These are phyloP conservation scores for Santalum album DNA, from an alignment of 164 flowering plant genomes.

Conservation along the genomic window DNA sequence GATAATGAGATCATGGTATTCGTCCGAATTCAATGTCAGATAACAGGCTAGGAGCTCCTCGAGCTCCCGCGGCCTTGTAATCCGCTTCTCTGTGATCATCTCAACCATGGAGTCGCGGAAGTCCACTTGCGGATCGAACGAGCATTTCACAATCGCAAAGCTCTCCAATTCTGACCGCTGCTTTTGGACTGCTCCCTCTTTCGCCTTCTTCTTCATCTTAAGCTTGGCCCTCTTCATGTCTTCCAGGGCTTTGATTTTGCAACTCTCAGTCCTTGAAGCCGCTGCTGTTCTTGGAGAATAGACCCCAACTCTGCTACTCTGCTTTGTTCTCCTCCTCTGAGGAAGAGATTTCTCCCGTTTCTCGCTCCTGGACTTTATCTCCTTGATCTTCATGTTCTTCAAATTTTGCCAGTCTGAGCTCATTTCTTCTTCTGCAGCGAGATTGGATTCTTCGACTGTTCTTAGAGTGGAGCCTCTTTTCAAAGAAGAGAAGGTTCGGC, in stretches of 20 bases:
- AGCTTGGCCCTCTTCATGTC: constrained; percentile 47
- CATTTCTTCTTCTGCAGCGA: constrained; percentile 8
- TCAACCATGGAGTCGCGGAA: constrained; percentile 88
- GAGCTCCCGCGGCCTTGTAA: constrained; percentile 49
- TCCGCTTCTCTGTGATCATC: constrained; percentile 63
- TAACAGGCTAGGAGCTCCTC: constrained; percentile 83
- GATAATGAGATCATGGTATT: constrained; percentile 72
- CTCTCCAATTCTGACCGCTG: constrained; percentile 26
- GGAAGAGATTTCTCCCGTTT: constrained; percentile 34
- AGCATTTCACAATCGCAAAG: constrained; percentile 62
- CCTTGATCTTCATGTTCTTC: constrained; percentile 23
- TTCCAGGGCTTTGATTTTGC: constrained; percentile 60
- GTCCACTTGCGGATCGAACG: constrained; percentile 62
- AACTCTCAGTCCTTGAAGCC: constrained; percentile 34
- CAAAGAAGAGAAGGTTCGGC: constrained; percentile 5
- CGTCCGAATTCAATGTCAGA: constrained; percentile 62
- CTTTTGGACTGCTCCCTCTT: not conserved
- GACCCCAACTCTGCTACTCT: constrained; percentile 27
- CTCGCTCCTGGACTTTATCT: constrained; percentile 18
- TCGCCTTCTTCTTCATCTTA: constrained; percentile 25
- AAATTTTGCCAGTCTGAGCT: constrained; percentile 14
- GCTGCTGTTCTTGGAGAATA: constrained; percentile 50
- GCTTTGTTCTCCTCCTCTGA: constrained; percentile 21
- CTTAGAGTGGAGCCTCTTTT: constrained; percentile 5
- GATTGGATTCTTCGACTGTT: constrained; percentile 12